Percentiles rank a stretch among this genome's conserved stretches.
Conservation (phyloP, 345 rosid genomes). For the Eucalyptus grandis region DNA sequence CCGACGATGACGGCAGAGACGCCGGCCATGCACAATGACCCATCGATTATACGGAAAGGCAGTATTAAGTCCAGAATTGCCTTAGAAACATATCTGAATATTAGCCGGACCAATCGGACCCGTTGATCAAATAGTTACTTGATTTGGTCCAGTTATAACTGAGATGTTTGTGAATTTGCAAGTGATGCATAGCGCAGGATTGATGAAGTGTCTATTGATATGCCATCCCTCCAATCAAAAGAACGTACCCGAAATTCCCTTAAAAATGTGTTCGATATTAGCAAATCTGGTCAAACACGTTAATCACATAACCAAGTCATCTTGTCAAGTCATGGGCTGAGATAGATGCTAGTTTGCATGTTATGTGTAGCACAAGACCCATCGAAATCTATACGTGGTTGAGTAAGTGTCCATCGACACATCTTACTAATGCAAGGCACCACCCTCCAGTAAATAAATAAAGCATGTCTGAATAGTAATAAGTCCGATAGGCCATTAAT, state of each 20-base stretch:
- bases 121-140: neutral
- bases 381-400: no score
- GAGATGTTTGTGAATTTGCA: neutral
- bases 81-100: neutral
- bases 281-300: no score
- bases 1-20: neutral
- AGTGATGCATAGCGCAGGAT: fast-evolving
- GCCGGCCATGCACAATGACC: neutral
- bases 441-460: neutral
- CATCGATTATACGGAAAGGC: neutral
- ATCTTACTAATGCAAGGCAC: neutral
- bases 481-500: no score
- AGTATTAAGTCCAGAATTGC: neutral
- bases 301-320: no score
- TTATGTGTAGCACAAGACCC: no score
- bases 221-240: no score
- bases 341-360: no score
- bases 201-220: no score
- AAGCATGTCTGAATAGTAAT: neutral
- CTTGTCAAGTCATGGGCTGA: no score
- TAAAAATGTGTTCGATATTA: no score
- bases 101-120: neutral
- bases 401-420: neutral
- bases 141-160: neutral
- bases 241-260: neutral